Base-by-base conservation (phyloP, 2,329 filamentous ascomycete species). In the Colletotrichum sp. region DNA sequence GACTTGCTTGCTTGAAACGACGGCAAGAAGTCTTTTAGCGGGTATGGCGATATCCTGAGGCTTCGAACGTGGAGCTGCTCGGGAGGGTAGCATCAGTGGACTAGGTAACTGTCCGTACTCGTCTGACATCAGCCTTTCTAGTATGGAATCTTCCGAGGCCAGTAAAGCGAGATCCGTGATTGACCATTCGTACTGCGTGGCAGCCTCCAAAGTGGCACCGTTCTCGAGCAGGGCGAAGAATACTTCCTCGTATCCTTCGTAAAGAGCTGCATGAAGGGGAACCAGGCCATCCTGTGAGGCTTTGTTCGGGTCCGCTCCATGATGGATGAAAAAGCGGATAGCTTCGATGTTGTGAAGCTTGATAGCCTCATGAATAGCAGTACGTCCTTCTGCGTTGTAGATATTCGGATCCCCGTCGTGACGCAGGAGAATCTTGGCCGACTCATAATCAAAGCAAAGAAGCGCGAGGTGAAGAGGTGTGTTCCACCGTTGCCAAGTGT, bases 261-360 rank as follows among this genome's bases (percentile, higher is more conserved):
- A 44, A 44, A 44, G 39, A n/a, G 39, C 39, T 44, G 39, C 39
- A 2, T 12, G 39, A n/a, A 44, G 39, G 3, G 39, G 39, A 2
- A n/a, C 39, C 18, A 44, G 18, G 3, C 39, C 39, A 1, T 44
- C 39, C 0, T 44, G 2, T 0, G 39, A 44, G 3, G 39, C 18
- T 3, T 1, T 44, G 0, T 44, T 3, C 1, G 39, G 39, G 39
- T 44, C 39, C 3, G 3, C 39, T 2, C 39, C 39, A 10, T 44
- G 16, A 10, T 1, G 39, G 2, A 44, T 3, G 1, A 44, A 2
- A 1, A 44, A n/a, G 0, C 39, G 39, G 1, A 44, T 0, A 49
- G 3, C 0, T 6, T 49, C 2, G n/a, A n/a, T n/a, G n/a, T n/a
- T n/a, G n/a, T 49, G 39, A 49, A 5, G 39, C 3, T 49, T 49